These are phyloP conservation scores for Solanum chacoense DNA, from an alignment of 305 asterid species.

Conservation along the genomic window DNA sequence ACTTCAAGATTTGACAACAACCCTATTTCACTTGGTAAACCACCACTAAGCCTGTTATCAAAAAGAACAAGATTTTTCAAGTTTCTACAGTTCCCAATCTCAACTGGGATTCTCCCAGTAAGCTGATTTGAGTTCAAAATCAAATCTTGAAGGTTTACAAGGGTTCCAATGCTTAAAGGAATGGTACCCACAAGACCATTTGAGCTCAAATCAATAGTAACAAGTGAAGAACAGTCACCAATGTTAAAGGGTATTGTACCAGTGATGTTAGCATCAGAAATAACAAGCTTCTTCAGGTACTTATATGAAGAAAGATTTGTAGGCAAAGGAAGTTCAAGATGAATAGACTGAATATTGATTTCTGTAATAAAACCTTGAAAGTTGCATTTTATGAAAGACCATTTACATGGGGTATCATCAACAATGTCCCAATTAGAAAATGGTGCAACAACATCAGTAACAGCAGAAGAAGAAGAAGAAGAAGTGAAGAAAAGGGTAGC, in stretches of 20 bases:
- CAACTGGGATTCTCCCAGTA: conserved; percentile 34
- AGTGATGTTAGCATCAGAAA: conserved; percentile 36
- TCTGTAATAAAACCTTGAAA: conserved; percentile 20
- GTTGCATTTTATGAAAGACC: conserved; percentile 25
- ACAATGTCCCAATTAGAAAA: conserved; percentile 17
- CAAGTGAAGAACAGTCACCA: conserved; percentile 24
- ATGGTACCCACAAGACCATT: conserved; percentile 29
- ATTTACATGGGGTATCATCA: conserved; percentile 29
- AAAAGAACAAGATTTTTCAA: conserved; percentile 20
- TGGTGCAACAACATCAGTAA: neutral
- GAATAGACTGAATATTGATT: conserved; percentile 20
- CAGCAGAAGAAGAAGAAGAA: conserved; percentile 2
- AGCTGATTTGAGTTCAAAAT: conserved; percentile 29
- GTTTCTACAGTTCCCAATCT: conserved; percentile 16
- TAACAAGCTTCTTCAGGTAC: conserved; percentile 18
- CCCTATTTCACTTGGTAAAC: conserved; percentile 24
- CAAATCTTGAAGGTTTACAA: conserved; percentile 24
- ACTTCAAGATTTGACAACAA: conserved; percentile 20
- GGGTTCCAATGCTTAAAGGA: conserved; percentile 21
- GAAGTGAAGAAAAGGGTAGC: neutral
- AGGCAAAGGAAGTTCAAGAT: conserved; percentile 23
- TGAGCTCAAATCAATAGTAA: conserved; percentile 22
- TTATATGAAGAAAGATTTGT: conserved; percentile 20
- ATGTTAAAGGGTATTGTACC: conserved; percentile 24
- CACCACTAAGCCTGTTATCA: conserved; percentile 28